Percentiles rank a stretch among this genome's conserved stretches.
These are phyloP conservation scores for Lupinus albus DNA, from an alignment of 306 rosid genomes.

Conservation along the genomic window DNA sequence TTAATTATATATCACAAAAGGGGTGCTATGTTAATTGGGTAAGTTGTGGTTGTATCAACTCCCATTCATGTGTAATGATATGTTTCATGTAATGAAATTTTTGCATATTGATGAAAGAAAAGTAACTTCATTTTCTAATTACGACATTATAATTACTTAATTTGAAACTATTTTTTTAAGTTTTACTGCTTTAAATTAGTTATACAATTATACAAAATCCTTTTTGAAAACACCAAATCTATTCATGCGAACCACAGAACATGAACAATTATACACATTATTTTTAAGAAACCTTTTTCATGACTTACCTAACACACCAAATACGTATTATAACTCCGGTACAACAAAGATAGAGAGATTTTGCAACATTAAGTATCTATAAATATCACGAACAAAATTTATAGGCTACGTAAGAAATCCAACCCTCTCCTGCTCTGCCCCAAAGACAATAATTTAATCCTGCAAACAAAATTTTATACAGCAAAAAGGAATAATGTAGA, in stretches of 20 bases:
- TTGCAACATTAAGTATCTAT: background rate
- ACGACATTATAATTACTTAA: background rate
- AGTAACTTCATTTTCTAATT: too few species aligned
- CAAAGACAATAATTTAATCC: slow-evolving; percentile 30
- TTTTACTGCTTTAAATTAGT: background rate
- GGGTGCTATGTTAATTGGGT: too few species aligned
- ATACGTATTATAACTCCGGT: background rate
- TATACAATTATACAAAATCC: background rate
- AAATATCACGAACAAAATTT: slow-evolving; percentile 45
- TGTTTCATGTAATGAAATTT: too few species aligned
- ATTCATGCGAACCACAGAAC: background rate
- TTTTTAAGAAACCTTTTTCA: too few species aligned
- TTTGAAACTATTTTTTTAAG: too few species aligned
- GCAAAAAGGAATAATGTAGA: slow-evolving; percentile 34
- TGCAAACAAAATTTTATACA: slow-evolving; percentile 36
- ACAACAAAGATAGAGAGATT: slow-evolving; percentile 1
- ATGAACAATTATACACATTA: background rate
- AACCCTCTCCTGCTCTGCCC: slow-evolving; percentile 36
- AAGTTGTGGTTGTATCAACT: too few species aligned
- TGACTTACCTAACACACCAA: background rate
- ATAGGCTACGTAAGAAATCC: slow-evolving; percentile 37
- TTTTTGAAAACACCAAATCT: too few species aligned
- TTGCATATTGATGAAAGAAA: too few species aligned
- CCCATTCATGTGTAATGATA: too few species aligned
- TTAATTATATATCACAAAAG: too few species aligned